Percentiles rank a stretch among this genome's conserved stretches.
These are phyloP conservation scores for Ailanthus altissimus DNA, from an alignment of 345 rosid genomes.

Conservation along the genomic window DNA sequence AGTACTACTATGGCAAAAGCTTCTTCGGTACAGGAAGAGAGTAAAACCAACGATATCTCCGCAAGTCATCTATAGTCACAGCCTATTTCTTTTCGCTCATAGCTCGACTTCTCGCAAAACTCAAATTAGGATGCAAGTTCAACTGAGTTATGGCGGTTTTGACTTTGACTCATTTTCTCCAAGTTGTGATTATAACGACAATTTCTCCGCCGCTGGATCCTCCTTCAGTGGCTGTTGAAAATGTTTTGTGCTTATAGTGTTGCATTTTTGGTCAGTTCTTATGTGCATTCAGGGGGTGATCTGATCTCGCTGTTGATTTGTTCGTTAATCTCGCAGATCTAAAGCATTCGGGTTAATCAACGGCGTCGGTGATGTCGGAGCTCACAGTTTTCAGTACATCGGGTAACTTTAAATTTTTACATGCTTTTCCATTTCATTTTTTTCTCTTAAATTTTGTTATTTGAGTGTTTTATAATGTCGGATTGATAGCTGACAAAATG, in stretches of 20 bases:
- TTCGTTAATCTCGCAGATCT: conserved; percentile 52
- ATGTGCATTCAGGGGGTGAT: conserved; percentile 34
- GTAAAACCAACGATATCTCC: conserved; percentile 53
- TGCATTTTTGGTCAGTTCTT: conserved; percentile 25
- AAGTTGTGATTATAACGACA: conserved; percentile 35
- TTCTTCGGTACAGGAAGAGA: conserved; percentile 38
- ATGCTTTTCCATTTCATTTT: not conserved
- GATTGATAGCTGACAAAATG: conserved; percentile 10
- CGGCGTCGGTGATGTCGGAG: conserved; percentile 71
- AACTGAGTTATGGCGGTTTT: conserved; percentile 46
- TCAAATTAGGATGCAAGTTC: conserved; percentile 5
- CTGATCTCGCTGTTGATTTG: conserved; percentile 45
- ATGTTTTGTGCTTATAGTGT: conserved; percentile 37
- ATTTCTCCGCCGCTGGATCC: conserved; percentile 42
- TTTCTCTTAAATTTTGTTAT: conserved; percentile 7
- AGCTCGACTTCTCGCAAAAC: conserved; percentile 23
- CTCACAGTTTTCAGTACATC: conserved; percentile 28
- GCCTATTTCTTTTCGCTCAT: not conserved
- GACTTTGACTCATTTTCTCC: conserved; percentile 31
- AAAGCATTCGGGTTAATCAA: conserved; percentile 25
- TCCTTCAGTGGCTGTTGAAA: conserved; percentile 32
- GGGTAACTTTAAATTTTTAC: conserved; percentile 34
- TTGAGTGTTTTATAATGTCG: conserved; percentile 7
- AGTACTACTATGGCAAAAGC: conserved; percentile 17
- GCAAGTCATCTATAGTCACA: conserved; percentile 37